Base-by-base conservation (phyloP, 495 filamentous ascomycete species). In the Penicillium cinerascens region DNA sequence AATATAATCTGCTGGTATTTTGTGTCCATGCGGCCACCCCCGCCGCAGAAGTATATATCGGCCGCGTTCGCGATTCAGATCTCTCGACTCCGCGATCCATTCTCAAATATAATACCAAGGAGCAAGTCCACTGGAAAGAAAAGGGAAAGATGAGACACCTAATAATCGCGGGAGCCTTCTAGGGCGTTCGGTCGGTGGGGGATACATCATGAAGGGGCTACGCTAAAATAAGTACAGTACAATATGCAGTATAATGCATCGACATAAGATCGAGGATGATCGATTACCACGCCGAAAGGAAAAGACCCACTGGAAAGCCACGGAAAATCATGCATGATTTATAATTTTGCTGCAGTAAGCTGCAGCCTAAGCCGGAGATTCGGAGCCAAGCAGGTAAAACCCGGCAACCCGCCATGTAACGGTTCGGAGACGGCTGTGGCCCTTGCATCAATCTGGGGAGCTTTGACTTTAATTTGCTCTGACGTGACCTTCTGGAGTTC, bases 351-450 rank as follows among this genome's bases (percentile, higher is more conserved):
- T 17, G n/a, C 37, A 20, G 37, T 39, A 18, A 38, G 37, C 37
- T 17, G 37, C 37, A 18, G 37, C n/a, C 16, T 16, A 39, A 17
- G 5, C 37, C 37, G 18, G 16, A 20, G 37, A 39, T 39, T 16
- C n/a, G 16, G 37, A 20, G n/a, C 16, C n/a, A 23, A 6, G 6
- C 4, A 39, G 4, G 3, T 18, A 4, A 39, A 6, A 2, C 7
- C n/a, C 37, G 37, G n/a, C 37, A 16, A 39, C n/a, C 37, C 18
- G 37, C 15, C 8, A 18, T 39, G n/a, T 5, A 20, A 39, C 37
- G 9, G 37, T 17, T 20, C 9, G 37, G 37, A 38, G 33, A 47
- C 45, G 45, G 45, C n/a, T 39, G 45, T 47, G 46, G 46, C 46
- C 21, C 46, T 27, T 48, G 21, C 36, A 27, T 22, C 21, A 15